Percentiles rank a stretch among this genome's conserved stretches.
Conservation (phyloP, 2,329 filamentous ascomycete genomes). For the Claviceps citrina region DNA sequence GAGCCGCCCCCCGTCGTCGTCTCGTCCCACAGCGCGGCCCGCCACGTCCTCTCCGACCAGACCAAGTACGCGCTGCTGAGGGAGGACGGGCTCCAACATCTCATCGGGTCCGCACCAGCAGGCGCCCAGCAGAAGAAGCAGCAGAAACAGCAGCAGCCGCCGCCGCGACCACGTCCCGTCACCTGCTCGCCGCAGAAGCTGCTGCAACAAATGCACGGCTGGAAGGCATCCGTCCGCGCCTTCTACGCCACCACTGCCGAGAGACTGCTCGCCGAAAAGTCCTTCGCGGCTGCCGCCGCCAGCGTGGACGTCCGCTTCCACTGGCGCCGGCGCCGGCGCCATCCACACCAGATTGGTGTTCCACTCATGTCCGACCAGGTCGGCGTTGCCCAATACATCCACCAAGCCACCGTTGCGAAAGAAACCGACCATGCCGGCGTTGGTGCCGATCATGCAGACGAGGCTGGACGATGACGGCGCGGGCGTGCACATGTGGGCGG, state of each 20-base stretch:
- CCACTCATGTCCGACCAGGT: no score
- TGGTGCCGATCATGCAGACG: conserved; percentile 33
- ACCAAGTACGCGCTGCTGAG: conserved; percentile 49
- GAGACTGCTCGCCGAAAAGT: conserved; percentile 47
- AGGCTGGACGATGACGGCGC: conserved; percentile 25
- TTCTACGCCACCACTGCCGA: conserved; percentile 52
- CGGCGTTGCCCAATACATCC: no score
- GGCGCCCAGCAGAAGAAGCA: conserved; percentile 17
- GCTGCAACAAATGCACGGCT: conserved; percentile 45
- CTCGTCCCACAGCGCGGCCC: conserved; percentile 44
- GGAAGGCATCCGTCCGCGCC: conserved; percentile 44
- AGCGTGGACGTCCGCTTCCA: no score
- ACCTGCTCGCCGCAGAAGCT: conserved; percentile 13
- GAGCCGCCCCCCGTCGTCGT: conserved; percentile 38
- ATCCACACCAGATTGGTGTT: no score
- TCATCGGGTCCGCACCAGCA: conserved; percentile 41
- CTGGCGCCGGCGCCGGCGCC: no score
- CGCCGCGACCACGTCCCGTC: no score
- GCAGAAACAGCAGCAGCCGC: no score
- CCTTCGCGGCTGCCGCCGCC: conserved; percentile 43
- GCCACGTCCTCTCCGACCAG: conserved; percentile 44
- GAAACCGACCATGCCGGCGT: conserved; percentile 28
- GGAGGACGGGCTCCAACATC: conserved; percentile 45
- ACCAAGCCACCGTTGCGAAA: conserved; percentile 17
- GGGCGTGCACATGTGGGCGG: conserved; percentile 26